phyloP scores from a whole-genome alignment of 495 filamentous ascomycete species.

The Penicillium paxilli region DNA sequence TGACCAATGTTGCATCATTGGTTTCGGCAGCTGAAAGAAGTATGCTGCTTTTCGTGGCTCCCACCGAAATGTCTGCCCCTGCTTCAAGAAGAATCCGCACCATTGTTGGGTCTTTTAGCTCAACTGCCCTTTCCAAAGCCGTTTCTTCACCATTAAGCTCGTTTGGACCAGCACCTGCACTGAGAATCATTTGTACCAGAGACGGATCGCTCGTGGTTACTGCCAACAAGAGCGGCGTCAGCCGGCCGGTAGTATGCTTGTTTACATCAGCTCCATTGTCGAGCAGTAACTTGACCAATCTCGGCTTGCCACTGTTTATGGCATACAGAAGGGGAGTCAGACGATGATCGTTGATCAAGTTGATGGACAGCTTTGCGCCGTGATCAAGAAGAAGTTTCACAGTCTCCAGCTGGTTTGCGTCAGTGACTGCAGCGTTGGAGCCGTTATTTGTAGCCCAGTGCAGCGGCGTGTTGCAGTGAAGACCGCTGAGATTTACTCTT shows the following conservation, averaged over 20 bases:
- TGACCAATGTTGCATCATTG: not conserved
- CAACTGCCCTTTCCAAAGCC: too few species aligned
- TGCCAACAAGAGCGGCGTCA: not conserved
- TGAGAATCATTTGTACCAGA: not conserved
- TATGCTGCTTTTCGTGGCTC: not conserved
- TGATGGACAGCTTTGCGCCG: not conserved
- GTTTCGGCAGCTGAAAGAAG: too few species aligned
- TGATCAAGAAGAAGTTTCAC: not conserved
- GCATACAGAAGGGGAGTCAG: not conserved
- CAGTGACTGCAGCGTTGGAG: not conserved
- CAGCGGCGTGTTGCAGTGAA: not conserved
- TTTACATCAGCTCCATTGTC: not conserved
- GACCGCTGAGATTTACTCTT: not conserved
- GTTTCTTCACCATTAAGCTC: too few species aligned
- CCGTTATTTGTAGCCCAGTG: not conserved
- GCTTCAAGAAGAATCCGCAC: too few species aligned
- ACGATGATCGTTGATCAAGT: not conserved
- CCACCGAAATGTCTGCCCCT: not conserved
- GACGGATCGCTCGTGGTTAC: not conserved
- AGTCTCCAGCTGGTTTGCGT: not conserved
- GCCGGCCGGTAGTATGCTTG: not conserved
- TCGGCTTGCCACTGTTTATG: not conserved
- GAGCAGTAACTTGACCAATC: not conserved
- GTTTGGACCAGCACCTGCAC: too few species aligned
- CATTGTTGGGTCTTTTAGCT: too few species aligned